These are phyloP conservation scores for Candida peoriensis DNA, from an alignment of 805 yeast genomes.

Conservation along the genomic window DNA sequence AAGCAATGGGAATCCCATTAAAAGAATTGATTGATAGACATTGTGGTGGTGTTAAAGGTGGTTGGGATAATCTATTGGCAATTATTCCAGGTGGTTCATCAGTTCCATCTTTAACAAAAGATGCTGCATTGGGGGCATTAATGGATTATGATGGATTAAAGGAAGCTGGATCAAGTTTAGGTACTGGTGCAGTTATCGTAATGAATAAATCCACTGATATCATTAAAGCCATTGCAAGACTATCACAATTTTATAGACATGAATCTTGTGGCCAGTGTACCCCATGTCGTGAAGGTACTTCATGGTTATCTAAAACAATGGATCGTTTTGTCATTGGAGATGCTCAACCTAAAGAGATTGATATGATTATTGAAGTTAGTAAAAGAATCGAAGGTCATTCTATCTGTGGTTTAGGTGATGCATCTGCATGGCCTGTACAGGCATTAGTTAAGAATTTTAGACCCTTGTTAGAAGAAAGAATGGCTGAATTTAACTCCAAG, in stretches of 20 bases:
- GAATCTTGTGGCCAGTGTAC: slow-evolving; percentile 95
- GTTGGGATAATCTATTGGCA: slow-evolving; percentile 87
- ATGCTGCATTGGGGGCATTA: slow-evolving; percentile 58
- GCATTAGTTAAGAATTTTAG: slow-evolving; percentile 82
- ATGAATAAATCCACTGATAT: slow-evolving; percentile 85
- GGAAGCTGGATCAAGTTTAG: slow-evolving; percentile 83
- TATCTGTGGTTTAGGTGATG: slow-evolving; percentile 89
- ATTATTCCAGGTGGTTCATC: slow-evolving; percentile 91
- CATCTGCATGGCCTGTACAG: slow-evolving; percentile 92
- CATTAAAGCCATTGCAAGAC: slow-evolving; percentile 80
- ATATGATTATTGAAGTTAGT: slow-evolving; percentile 76
- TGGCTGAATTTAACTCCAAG: slow-evolving; percentile 51
- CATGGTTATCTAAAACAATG: slow-evolving; percentile 82
- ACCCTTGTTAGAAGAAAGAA: slow-evolving; percentile 75
- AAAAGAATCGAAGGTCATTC: slow-evolving; percentile 90
- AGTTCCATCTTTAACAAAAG: slow-evolving; percentile 73
- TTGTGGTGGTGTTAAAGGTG: slow-evolving; percentile 88
- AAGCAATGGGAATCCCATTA: slow-evolving; percentile 88
- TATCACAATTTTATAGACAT: slow-evolving; percentile 80
- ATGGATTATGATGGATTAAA: slow-evolving; percentile 88
- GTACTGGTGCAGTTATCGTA: slow-evolving; percentile 91
- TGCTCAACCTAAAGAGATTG: slow-evolving; percentile 77
- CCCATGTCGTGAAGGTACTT: slow-evolving; percentile 91
- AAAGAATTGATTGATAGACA: slow-evolving; percentile 79
- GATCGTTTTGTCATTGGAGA: slow-evolving; percentile 75